Base-by-base conservation (phyloP, 2,329 filamentous ascomycete genomes). In the Ophiostoma sp. region DNA sequence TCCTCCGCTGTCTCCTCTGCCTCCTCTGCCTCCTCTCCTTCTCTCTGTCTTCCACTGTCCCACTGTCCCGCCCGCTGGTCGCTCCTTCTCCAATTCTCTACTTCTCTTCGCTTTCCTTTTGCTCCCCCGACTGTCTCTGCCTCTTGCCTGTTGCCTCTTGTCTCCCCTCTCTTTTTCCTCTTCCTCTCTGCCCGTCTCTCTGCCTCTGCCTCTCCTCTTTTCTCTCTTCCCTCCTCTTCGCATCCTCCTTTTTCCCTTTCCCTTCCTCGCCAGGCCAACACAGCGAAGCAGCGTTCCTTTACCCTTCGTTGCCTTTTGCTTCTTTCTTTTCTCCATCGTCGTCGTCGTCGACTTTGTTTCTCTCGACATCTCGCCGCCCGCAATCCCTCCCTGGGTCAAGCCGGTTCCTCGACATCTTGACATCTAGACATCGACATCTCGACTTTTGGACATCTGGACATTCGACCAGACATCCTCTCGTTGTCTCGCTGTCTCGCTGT, bases 231-330 rank as follows among this genome's bases (percentile, higher is more conserved):
- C 41, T 9, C 36, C n/a, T 64, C 27, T 44, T 45, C 58, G 18
- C 36, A 36, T 64, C 45, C 41, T 18, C 40, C 36, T 16, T 42
- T 62, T 49, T 55, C n/a, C 49, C n/a, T 44, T 55, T 67, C 41
- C n/a, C n/a, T 60, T 64, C 27, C 40, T 64, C 63, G n/a, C 41
- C 63, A 64, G 62, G 63, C 63, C 63, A 64, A 64, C 63, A 40
- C 60, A 47, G 60, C 60, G 62, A 62, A 64, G 40, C 62, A 64
- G 63, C 63, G 62, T 64, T n/a, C 41, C 11, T 64, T n/a, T 44
- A 38, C 66, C 16, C 41, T 27, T 36, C 55, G 52, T 45, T 67
- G 62, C 41, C 64, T 65, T 64, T 36, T 65, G 67, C 49, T 47
- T 36, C 49, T 65, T 16, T 41, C 40, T 18, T 64, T 38, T 60